Percentiles rank a stretch among this genome's conserved stretches.
Evolutionary conservation across 768 basidiomycete species (phyloP).

Genomic region (Naematelia encephala): DNA sequence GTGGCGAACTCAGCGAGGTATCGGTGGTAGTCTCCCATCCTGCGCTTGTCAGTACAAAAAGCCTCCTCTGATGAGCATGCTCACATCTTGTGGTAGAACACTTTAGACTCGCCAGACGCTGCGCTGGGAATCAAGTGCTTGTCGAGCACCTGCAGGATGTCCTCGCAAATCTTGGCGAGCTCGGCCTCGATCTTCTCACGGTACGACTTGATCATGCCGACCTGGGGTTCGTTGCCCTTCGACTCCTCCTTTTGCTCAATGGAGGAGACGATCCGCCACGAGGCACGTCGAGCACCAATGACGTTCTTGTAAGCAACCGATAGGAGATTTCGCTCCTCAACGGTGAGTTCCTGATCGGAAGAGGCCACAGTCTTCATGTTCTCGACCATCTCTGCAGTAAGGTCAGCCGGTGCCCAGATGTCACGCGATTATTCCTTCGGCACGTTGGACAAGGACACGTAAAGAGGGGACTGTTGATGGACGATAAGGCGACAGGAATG

Average conservation of each 20-base stretch:
- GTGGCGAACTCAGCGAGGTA: constrained; percentile 98
- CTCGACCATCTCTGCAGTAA: constrained; percentile 78
- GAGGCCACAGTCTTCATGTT: constrained; percentile 99
- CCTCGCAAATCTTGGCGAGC: constrained; percentile 96
- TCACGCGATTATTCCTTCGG: too few relatives aligned
- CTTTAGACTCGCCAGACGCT: constrained; percentile 93
- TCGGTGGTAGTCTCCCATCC: constrained; percentile 99
- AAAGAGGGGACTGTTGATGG: too few relatives aligned
- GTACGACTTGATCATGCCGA: constrained; percentile 96
- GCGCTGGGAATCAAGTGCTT: constrained; percentile 96
- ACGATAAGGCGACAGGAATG: constrained; percentile 35
- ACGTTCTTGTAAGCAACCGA: constrained; percentile 99
- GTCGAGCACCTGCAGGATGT: constrained; percentile 94
- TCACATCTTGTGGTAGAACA: constrained; percentile 99
- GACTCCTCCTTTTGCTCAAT: constrained; percentile 99
- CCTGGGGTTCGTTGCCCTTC: constrained; percentile 94
- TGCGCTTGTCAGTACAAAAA: constrained; percentile 47
- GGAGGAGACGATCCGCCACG: constrained; percentile 96
- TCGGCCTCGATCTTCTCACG: constrained; percentile 96
- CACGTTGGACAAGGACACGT: too few relatives aligned
- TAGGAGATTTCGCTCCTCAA: constrained; percentile 96
- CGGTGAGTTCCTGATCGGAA: constrained; percentile 95
- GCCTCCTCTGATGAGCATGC: constrained; percentile 41
- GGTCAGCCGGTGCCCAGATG: too few relatives aligned
- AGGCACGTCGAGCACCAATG: constrained; percentile 94